Evolutionary conservation across 805 yeast species (phyloP).

Genomic region (Saccharomycopsis olivae): DNA sequence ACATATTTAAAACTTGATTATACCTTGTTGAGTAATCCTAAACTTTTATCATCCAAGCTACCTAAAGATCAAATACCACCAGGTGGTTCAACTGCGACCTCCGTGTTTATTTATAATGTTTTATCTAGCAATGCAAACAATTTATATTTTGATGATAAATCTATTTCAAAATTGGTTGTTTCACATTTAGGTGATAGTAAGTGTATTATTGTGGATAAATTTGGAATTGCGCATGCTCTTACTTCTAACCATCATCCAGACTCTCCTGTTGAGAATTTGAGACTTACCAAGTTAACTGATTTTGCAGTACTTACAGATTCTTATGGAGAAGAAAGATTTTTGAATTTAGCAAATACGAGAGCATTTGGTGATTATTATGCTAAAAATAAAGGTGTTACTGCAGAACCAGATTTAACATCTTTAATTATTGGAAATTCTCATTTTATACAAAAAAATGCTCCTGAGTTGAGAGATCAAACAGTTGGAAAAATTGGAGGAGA

Average conservation of each 20-base stretch:
- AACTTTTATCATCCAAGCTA: slow-evolving; percentile 19
- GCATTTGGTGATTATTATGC: slow-evolving; percentile 83
- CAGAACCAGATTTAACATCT: slow-evolving; percentile 83
- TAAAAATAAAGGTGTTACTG: slow-evolving; percentile 74
- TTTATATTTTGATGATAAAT: slow-evolving; percentile 43
- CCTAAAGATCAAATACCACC: slow-evolving; percentile 19
- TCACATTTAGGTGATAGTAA: slow-evolving; percentile 93
- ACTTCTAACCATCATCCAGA: slow-evolving; percentile 83
- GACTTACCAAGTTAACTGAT: slow-evolving; percentile 57
- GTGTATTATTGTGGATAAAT: slow-evolving; percentile 71
- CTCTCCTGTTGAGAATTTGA: slow-evolving; percentile 61
- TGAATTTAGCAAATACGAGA: slow-evolving; percentile 80
- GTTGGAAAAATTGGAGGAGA: slow-evolving; percentile 54
- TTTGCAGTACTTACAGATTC: slow-evolving; percentile 58
- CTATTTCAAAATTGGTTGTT: slow-evolving; percentile 56
- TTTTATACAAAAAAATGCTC: slow-evolving; percentile 25
- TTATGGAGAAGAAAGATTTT: slow-evolving; percentile 81
- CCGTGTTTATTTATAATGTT: slow-evolving; percentile 44
- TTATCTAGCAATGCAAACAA: slow-evolving; percentile 23
- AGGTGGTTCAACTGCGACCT: slow-evolving; percentile 68
- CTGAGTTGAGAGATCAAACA: slow-evolving; percentile 18
- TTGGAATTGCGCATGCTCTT: slow-evolving; percentile 70
- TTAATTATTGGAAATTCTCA: slow-evolving; percentile 53
- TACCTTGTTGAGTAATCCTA: slow-evolving; percentile 33
- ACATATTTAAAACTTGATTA: slow-evolving; percentile 60